Evolutionary conservation across 306 rosid genomes (phyloP).

Genomic region (Urtica urens): DNA sequence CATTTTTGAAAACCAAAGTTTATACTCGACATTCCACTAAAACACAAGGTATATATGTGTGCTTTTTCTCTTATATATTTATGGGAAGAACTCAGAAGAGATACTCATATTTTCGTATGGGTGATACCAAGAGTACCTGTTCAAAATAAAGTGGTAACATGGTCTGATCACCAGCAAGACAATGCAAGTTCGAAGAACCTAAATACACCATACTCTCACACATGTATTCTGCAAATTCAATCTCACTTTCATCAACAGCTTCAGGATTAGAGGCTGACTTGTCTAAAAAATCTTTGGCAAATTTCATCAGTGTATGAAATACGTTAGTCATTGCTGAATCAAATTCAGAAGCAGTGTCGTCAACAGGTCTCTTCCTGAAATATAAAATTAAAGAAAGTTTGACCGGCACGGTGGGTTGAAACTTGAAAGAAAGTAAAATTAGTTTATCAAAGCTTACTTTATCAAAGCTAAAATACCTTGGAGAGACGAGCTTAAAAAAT

Average conservation of each 20-base stretch:
- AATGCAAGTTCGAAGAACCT: constrained; percentile 76
- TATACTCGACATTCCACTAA: too few relatives aligned
- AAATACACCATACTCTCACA: constrained; percentile 87
- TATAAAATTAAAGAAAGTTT: constrained; percentile 14
- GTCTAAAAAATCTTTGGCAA: constrained; percentile 58
- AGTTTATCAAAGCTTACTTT: not conserved
- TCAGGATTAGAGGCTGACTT: constrained; percentile 41
- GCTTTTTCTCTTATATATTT: too few relatives aligned
- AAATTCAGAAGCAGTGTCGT: constrained; percentile 53
- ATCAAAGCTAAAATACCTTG: constrained; percentile 39
- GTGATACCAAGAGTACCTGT: constrained; percentile 40
- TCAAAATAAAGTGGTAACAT: constrained; percentile 52
- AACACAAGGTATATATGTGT: too few relatives aligned
- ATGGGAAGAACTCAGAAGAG: too few relatives aligned
- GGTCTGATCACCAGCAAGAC: constrained; percentile 55
- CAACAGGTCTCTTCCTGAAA: constrained; percentile 73
- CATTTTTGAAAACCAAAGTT: too few relatives aligned
- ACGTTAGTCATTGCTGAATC: constrained; percentile 64
- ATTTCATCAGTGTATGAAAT: constrained; percentile 65
- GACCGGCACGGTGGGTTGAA: constrained; percentile 8
- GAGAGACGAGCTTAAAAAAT: constrained; percentile 78
- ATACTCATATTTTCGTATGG: not conserved
- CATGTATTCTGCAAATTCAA: constrained; percentile 62
- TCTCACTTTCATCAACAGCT: constrained; percentile 56
- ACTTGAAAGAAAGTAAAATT: not conserved